Base-by-base conservation (phyloP, 495 filamentous ascomycete genomes). In the Hypoxylon subgilvum region DNA sequence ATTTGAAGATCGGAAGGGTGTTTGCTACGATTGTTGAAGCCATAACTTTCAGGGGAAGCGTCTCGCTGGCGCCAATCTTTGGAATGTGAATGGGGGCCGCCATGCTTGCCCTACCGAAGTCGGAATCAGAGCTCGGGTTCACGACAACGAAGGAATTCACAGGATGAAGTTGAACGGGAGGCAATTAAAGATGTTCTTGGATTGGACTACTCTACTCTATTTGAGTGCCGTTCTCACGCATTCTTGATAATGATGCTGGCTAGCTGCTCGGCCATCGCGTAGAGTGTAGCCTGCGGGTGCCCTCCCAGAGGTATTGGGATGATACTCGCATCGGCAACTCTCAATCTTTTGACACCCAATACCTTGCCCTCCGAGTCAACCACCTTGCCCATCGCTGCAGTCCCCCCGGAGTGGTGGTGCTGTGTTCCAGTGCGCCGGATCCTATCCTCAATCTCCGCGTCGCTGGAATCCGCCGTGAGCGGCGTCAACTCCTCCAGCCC, bases 281-380 rank as follows among this genome's bases (percentile, higher is more conserved):
- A 63, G 7, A 53, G n/a, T 14, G 31, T 49, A 1, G 59, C 45
- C 52, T 52, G 50, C 1, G 42, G 45, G n/a, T 52, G 52, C 4
- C 39, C 59, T n/a, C 59, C 52, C 17, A 63, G 13, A 0, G 59
- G 32, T 21, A 31, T 49, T 6, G 76, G 68, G 44, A 78, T 70
- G 1, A 72, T 39, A 27, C 63, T 68, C 2, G 71, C 77, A 56
- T 81, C 78, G 6, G 78, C 74, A 1, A 76, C 66, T 22, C 73
- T 46, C 39, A 74, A 47, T 12, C 60, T 54, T 2, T 70, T 12
- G 12, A 67, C 58, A 7, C 73, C 73, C 6, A 57, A 59, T 1
- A 76, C 70, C 9, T 58, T 46, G 16, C 73, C 70, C 17, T 65
- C 52, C 4, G 52, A 52, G 43, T 76, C 69, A 32, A 76, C 42